These are phyloP conservation scores for Penicillium maclennaniae DNA, from an alignment of 495 filamentous ascomycete genomes.

Conservation along the genomic window DNA sequence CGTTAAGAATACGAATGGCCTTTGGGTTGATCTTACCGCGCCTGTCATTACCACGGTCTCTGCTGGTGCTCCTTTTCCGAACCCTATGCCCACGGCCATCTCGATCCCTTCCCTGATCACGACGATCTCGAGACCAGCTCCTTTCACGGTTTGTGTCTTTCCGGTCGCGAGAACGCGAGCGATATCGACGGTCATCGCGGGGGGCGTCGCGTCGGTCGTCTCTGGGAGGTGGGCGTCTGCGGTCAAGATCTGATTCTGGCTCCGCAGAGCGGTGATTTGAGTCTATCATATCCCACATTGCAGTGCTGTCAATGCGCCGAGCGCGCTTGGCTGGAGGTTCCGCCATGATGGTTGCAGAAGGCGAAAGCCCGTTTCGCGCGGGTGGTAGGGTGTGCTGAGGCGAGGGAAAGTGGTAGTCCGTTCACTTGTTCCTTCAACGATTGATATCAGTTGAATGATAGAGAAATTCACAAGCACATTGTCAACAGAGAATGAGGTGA, in stretches of 20 bases:
- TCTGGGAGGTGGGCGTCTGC: constrained; percentile 30
- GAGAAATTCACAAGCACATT: neutral
- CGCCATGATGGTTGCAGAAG: constrained; percentile 35
- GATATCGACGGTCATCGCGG: constrained; percentile 39
- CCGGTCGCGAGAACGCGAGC: constrained; percentile 42
- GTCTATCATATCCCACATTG: constrained; percentile 53
- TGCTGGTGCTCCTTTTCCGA: constrained; percentile 44
- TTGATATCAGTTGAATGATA: neutral
- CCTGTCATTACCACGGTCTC: constrained; percentile 43
- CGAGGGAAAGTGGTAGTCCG: neutral
- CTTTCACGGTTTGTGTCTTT: constrained; percentile 38
- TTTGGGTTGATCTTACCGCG: constrained; percentile 31
- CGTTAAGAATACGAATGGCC: no score
- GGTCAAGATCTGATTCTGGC: constrained; percentile 33
- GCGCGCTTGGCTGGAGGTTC: constrained; percentile 55
- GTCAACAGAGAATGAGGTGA: neutral
- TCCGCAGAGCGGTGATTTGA: constrained; percentile 25
- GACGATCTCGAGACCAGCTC: constrained; percentile 46
- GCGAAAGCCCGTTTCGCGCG: constrained; percentile 13
- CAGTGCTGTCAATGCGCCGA: constrained; percentile 48
- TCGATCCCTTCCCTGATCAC: constrained; percentile 37
- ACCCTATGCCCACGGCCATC: constrained; percentile 36
- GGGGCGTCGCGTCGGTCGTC: constrained; percentile 30
- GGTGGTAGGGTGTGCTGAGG: neutral
- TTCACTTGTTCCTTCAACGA: neutral